Evolutionary conservation across 352 stramenopile species (phyloP).

Genomic region (Pythium catenulatum): DNA sequence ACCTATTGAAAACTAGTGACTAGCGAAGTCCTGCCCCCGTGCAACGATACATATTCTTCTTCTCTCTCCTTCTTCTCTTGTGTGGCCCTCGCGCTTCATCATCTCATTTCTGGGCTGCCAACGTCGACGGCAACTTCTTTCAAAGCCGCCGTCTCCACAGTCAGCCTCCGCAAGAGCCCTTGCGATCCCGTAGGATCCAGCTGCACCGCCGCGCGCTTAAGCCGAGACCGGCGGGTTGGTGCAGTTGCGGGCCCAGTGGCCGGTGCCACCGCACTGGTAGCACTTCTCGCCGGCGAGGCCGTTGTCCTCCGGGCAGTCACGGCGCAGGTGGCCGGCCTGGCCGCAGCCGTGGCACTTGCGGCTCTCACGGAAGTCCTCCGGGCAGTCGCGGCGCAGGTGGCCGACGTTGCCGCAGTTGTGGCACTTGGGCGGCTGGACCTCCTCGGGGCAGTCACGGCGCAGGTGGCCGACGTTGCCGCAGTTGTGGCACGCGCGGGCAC

Average conservation of each 20-base stretch:
- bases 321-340: slow-evolving; percentile 84
- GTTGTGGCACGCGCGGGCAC: slow-evolving; percentile 88
- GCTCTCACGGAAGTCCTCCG: slow-evolving; percentile 80
- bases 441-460: slow-evolving; percentile 86
- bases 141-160: too few relatives aligned
- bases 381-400: slow-evolving; percentile 89
- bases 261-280: slow-evolving; percentile 88
- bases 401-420: slow-evolving; percentile 90
- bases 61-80: slow-evolving; percentile 46
- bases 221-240: slow-evolving; percentile 67
- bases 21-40: slow-evolving; percentile 49
- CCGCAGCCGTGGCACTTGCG: slow-evolving; percentile 92
- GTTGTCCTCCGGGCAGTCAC: slow-evolving; percentile 90
- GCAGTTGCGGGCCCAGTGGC: slow-evolving; percentile 91
- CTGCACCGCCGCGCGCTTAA: slow-evolving; percentile 61
- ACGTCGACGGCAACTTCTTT: too few relatives aligned
- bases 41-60: slow-evolving; percentile 61
- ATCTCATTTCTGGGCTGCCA: neutral
- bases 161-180: neutral
- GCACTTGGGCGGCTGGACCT: slow-evolving; percentile 74
- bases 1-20: slow-evolving; percentile 60
- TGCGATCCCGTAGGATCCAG: too few relatives aligned
- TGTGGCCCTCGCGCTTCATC: neutral
- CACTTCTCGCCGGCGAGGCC: slow-evolving; percentile 85
- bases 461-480: slow-evolving; percentile 88